Conservation (phyloP, 768 basidiomycete species). For the Lentinula sp. region DNA sequence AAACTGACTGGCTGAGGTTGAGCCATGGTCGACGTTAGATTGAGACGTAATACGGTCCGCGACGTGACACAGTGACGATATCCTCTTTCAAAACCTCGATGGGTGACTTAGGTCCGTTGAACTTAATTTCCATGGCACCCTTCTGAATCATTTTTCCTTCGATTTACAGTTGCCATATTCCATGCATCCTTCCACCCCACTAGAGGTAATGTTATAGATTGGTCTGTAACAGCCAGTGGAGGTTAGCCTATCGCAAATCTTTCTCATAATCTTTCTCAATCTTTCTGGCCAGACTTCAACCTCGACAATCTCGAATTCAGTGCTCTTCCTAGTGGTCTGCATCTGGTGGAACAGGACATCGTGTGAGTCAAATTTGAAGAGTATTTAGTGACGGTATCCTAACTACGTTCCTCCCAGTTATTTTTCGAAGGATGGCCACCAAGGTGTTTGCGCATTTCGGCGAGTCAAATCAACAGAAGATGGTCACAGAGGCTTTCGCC, state of each 20-base stretch:
- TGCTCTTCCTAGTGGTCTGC: conserved; percentile 75
- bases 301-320: conserved; percentile 76
- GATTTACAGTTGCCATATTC: conserved; percentile 65
- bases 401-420: conserved; percentile 37
- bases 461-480: conserved; percentile 61
- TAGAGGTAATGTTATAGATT: conserved; percentile 73
- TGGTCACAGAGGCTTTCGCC: conserved; percentile 74
- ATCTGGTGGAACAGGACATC: conserved; percentile 73
- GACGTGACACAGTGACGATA: background rate
- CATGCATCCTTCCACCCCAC: conserved; percentile 85
- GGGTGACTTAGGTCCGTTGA: conserved; percentile 3
- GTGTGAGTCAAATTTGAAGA: conserved; percentile 42
- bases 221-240: conserved; percentile 66
- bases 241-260: conserved; percentile 28
- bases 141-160: background rate
- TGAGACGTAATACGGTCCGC: no score
- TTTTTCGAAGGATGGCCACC: conserved; percentile 63
- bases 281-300: conserved; percentile 42
- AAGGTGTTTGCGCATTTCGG: conserved; percentile 72
- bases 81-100: background rate
- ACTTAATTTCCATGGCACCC: background rate
- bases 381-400: background rate
- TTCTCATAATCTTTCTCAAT: background rate
- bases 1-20: conserved; percentile 73
- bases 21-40: conserved; percentile 16